Base-by-base conservation (phyloP, 441 rosid genomes). In the Brassica balearica region DNA sequence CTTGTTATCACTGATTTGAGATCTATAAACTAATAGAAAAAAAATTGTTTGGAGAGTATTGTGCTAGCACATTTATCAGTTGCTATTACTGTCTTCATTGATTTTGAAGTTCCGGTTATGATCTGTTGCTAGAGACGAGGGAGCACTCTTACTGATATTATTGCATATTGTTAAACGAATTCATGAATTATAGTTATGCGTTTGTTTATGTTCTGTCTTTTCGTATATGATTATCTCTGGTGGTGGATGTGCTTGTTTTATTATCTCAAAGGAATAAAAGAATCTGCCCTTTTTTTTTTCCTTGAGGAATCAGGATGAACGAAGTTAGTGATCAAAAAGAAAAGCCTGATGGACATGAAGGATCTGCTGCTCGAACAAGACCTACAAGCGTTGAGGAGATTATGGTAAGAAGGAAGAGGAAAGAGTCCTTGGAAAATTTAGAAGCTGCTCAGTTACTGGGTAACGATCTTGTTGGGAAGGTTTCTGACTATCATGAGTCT, bases 361-460 rank as follows among this genome's bases (percentile, higher is more conserved):
- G 90, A 71, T 87, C 92, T 75, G 87, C 97, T 80, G 99, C 99
- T 62, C 88, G 98, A 38, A 93, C 97, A 38, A 91, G 99, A 83
- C 97, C 98, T 64, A 84, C 87, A 75, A 87, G 93, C 77, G 85
- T 85, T 69, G 96, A 91, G 67, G 98, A 92, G 84, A 92, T 93
- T 77, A 89, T 91, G 97, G 73, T 71, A 15, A 89, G 82, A 70
- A 91, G 98, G 85, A 86, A 86, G 81, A 83, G 64, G 80, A 92
- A 82, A 84, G 86, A 77, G 59, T 71, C 85, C 32, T 74, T 81
- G 80, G 90, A 83, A 68, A 79, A 55, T 74, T 62, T 25, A 25
- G 88, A 76, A 71, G 82, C 32, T 56, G 78, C 63, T 43, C 78
- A 77, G 12, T 25, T 62, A 46, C 56, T 71, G 17, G 81, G 74